phyloP scores from a whole-genome alignment of 164 flowering plant genomes.

The Liquidambar formosana region DNA sequence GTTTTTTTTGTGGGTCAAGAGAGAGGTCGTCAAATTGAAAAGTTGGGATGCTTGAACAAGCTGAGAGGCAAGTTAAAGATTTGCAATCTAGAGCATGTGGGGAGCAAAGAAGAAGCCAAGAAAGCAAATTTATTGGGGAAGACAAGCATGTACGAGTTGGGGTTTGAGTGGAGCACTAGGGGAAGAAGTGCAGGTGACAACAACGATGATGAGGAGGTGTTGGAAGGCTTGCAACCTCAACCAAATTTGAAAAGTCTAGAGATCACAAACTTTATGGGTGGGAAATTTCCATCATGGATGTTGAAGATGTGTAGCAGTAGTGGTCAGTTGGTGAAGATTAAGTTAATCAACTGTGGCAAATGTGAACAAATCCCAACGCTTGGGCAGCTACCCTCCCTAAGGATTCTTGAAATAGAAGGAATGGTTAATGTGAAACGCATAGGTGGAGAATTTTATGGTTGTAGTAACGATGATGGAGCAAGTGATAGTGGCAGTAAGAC shows the following conservation, averaged over 20 bases:
- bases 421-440: conserved; percentile 6
- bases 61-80: not conserved
- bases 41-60: not conserved
- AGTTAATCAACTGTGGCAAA: not conserved
- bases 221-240: conserved; percentile 7
- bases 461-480: not conserved
- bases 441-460: not conserved
- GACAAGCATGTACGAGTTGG: not conserved
- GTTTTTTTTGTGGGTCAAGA: not conserved
- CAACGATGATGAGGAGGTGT: not conserved
- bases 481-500: too few species aligned
- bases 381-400: conserved; percentile 19
- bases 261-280: not conserved
- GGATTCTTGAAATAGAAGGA: not conserved
- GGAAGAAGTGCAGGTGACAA: not conserved
- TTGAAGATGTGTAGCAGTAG: not conserved
- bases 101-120: not conserved
- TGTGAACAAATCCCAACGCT: conserved; percentile 10
- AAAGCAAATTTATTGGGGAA: conserved; percentile 3
- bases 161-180: not conserved
- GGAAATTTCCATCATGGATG: conserved; percentile 5
- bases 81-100: not conserved
- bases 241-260: not conserved
- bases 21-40: not conserved
- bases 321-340: not conserved